A percentile compares a stretch with the other conserved stretches of the same genome.
phyloP scores from a whole-genome alignment of 2,329 filamentous ascomycete species.

The Phialocephala subalpina region DNA sequence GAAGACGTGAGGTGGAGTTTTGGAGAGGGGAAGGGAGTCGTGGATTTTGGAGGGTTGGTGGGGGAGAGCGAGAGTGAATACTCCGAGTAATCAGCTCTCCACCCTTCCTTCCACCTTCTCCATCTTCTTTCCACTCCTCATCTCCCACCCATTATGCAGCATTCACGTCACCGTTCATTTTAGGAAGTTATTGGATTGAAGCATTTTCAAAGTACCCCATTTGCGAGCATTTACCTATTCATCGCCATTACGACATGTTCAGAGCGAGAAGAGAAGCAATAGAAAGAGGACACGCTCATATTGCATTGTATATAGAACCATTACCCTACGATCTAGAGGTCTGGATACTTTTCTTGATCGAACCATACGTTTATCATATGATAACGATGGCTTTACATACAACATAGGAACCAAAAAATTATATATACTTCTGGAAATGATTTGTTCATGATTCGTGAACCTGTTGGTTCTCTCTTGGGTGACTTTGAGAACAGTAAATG shows the following conservation, averaged over 20 bases:
- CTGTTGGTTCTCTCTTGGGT: too few species aligned
- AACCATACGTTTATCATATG: not conserved
- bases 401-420: too few species aligned
- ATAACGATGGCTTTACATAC: too few species aligned
- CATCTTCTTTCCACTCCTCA: too few species aligned
- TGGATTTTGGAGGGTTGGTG: constrained; percentile 24
- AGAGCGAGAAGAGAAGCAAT: constrained; percentile 2
- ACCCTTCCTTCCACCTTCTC: too few species aligned
- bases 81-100: not conserved
- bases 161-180: too few species aligned
- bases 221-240: not conserved
- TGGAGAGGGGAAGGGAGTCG: constrained; percentile 20
- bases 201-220: not conserved
- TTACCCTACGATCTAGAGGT: not conserved
- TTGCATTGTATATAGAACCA: constrained; percentile 9
- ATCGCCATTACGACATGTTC: not conserved
- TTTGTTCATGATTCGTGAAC: too few species aligned
- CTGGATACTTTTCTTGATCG: constrained; percentile 11
- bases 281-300: not conserved
- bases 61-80: constrained; percentile 17
- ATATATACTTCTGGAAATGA: too few species aligned
- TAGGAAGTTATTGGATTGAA: too few species aligned
- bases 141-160: too few species aligned
- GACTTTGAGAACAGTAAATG: not conserved
- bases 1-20: constrained; percentile 40